phyloP scores from a whole-genome alignment of 192 early-diverging fungal genomes.

The Jimgerdemannia flammicorona region DNA sequence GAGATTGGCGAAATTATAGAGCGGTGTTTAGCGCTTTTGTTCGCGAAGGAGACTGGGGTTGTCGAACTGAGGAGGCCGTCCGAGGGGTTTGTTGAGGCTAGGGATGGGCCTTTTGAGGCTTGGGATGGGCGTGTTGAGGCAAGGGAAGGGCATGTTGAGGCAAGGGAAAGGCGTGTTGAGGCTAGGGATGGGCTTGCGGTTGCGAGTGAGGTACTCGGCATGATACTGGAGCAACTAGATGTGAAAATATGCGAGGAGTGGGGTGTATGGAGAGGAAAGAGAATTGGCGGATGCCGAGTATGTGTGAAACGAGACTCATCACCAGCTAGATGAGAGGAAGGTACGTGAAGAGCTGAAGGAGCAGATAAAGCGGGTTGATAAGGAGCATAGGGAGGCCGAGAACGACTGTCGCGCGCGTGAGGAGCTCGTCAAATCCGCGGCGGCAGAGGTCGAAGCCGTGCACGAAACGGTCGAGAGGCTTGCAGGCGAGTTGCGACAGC shows the following conservation, averaged over 20 bases:
- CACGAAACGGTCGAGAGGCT: neutral
- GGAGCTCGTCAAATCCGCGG: neutral
- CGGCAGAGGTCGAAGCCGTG: neutral
- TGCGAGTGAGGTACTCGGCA: no score
- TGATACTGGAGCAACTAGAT: neutral
- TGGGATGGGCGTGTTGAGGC: neutral
- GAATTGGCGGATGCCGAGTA: neutral
- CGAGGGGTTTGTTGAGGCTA: neutral
- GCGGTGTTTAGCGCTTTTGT: no score
- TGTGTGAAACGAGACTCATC: neutral
- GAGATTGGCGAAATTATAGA: no score
- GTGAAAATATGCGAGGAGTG: neutral
- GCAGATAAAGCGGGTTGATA: neutral
- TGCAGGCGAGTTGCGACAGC: neutral
- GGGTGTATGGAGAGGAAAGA: neutral
- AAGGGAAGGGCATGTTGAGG: neutral
- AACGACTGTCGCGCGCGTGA: neutral
- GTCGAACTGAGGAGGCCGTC: neutral
- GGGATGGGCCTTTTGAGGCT: neutral
- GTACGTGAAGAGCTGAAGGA: neutral
- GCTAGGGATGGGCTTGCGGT: no score
- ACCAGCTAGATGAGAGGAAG: neutral
- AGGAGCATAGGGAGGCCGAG: neutral
- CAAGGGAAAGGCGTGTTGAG: neutral
- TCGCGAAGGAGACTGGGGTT: neutral